Percentiles rank a stretch among this genome's conserved stretches.
Evolutionary conservation across 768 basidiomycete genomes (phyloP).

Genomic region (Collybiopsis luxurians): DNA sequence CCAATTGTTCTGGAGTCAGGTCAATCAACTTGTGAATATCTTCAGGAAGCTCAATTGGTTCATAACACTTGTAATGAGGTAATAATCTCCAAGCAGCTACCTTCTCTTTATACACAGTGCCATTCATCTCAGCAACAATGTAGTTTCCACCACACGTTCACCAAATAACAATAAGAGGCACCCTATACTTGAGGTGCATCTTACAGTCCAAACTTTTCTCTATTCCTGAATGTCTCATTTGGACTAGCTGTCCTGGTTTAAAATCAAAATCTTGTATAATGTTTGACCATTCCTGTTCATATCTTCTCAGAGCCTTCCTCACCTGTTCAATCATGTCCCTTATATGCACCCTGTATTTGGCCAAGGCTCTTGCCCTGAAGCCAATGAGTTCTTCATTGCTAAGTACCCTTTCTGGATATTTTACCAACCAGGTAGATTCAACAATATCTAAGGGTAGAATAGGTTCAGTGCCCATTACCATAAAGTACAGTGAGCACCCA

Average conservation of each 20-base stretch:
- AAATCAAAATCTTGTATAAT: not conserved
- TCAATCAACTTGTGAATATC: not conserved
- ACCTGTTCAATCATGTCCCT: too few relatives aligned
- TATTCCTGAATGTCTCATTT: not conserved
- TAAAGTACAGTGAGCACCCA: not conserved
- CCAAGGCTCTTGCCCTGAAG: too few relatives aligned
- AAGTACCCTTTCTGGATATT: too few relatives aligned
- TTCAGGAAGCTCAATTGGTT: not conserved
- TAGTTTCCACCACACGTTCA: not conserved
- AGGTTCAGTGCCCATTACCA: too few relatives aligned
- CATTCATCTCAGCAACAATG: not conserved
- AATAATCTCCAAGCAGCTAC: not conserved
- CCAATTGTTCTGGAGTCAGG: not conserved
- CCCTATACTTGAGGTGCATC: not conserved
- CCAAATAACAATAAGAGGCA: not conserved
- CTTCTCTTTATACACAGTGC: not conserved
- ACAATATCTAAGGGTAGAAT: conserved; percentile 4
- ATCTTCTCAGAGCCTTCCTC: too few relatives aligned
- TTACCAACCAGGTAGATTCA: conserved; percentile 7
- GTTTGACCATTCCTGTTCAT: too few relatives aligned
- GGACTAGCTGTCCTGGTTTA: not conserved
- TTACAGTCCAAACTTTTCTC: not conserved
- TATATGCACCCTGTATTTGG: too few relatives aligned
- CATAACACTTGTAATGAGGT: not conserved
- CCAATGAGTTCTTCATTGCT: too few relatives aligned